These are phyloP conservation scores for Hyphodiscus hymeniophilus DNA, from an alignment of 495 filamentous ascomycete genomes.

Conservation along the genomic window DNA sequence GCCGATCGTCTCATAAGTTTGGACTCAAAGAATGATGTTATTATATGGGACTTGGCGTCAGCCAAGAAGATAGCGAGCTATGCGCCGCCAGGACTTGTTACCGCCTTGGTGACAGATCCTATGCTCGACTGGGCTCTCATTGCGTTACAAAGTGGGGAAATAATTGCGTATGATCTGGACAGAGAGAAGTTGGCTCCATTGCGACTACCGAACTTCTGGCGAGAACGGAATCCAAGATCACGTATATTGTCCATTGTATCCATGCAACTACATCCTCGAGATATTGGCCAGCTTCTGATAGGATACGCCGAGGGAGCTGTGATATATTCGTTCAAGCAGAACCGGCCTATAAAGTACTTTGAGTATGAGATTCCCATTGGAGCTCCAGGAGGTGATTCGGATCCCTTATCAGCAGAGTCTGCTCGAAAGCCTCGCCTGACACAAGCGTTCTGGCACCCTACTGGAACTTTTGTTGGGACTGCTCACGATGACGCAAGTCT, in stretches of 20 bases:
- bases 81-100: slow-evolving; percentile 58
- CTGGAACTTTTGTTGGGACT: slow-evolving; percentile 81
- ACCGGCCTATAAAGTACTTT: slow-evolving; percentile 65
- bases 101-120: slow-evolving; percentile 71
- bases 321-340: slow-evolving; percentile 88
- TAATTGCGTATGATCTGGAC: slow-evolving; percentile 86
- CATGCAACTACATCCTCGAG: slow-evolving; percentile 77
- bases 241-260: slow-evolving; percentile 46
- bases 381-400: slow-evolving; percentile 67
- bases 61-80: slow-evolving; percentile 52
- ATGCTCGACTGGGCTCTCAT: slow-evolving; percentile 87
- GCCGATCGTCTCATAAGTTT: slow-evolving; percentile 74
- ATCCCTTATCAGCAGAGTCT: slow-evolving; percentile 39
- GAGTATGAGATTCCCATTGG: slow-evolving; percentile 74
- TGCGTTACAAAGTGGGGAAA: slow-evolving; percentile 67
- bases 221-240: slow-evolving; percentile 42
- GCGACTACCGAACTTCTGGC: slow-evolving; percentile 79
- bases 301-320: slow-evolving; percentile 82
- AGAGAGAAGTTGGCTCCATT: slow-evolving; percentile 66
- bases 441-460: slow-evolving; percentile 88
- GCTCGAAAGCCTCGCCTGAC: slow-evolving; percentile 61
- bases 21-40: slow-evolving; percentile 76
- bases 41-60: slow-evolving; percentile 63
- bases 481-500: slow-evolving; percentile 84
- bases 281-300: slow-evolving; percentile 86